Evolutionary conservation across 805 yeast genomes (phyloP).

Genomic region (Candida boidinii): DNA sequence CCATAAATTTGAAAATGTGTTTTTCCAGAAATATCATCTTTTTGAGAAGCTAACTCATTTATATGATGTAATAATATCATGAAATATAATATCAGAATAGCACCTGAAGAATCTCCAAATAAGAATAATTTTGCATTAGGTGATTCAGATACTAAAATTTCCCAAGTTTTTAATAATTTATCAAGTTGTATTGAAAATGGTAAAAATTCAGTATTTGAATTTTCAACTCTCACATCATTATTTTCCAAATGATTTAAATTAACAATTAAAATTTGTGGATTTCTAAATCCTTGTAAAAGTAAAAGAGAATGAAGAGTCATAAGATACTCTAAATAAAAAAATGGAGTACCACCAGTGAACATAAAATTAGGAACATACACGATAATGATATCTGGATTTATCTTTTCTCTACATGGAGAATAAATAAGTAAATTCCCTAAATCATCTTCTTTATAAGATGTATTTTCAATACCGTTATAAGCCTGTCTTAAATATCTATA

Average conservation of each 20-base stretch:
- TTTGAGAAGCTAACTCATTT: no score
- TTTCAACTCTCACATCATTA: no score
- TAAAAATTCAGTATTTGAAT: no score
- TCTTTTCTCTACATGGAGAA: slow-evolving; percentile 25
- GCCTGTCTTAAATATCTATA: slow-evolving; percentile 24
- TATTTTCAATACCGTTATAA: slow-evolving; percentile 26
- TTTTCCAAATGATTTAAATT: no score
- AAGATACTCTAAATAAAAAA: slow-evolving; percentile 37
- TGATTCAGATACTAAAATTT: slow-evolving; percentile 12
- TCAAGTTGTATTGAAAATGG: slow-evolving; percentile 20
- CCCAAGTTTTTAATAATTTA: slow-evolving; percentile 24
- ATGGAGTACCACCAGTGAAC: slow-evolving; percentile 24
- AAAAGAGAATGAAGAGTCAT: slow-evolving; percentile 31
- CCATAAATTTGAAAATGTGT: slow-evolving; percentile 20
- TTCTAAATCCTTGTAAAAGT: slow-evolving; percentile 38
- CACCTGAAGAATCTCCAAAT: slow-evolving; percentile 43
- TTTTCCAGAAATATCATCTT: no score
- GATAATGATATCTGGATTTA: slow-evolving; percentile 31
- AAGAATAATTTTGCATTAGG: slow-evolving; percentile 24
- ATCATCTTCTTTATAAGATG: slow-evolving; percentile 7
- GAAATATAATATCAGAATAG: slow-evolving; percentile 29
- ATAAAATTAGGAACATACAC: slow-evolving; percentile 39
- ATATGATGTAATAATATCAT: no score
- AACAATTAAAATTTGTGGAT: slow-evolving; percentile 33
- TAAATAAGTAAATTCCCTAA: slow-evolving; percentile 11